Conservation (phyloP, 1,284 basidiomycete species). For the Rhodotorula sp. region DNA sequence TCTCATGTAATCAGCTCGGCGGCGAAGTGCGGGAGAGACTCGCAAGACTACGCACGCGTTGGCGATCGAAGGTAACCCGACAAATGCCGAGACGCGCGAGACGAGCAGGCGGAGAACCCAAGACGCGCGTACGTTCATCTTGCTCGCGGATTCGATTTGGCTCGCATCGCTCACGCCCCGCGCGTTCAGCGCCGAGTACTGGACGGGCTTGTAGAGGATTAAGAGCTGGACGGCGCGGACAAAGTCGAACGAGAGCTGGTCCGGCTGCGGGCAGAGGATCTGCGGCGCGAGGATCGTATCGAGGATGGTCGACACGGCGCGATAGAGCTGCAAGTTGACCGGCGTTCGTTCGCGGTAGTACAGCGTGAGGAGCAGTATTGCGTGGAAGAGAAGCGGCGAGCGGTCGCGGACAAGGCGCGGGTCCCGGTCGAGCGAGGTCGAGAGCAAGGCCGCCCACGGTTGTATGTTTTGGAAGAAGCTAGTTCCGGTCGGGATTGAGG, state of each 20-base stretch:
- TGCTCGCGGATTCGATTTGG: constrained; percentile 29
- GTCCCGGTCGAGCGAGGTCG: constrained; percentile 26
- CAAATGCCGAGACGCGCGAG: constrained; percentile 23
- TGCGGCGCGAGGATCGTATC: constrained; percentile 36
- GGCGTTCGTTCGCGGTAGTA: constrained; percentile 36
- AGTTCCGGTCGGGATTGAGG: not conserved
- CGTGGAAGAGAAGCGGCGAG: constrained; percentile 38
- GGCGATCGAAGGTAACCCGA: constrained; percentile 29
- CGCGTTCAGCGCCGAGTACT: constrained; percentile 27
- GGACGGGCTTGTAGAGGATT: constrained; percentile 38
- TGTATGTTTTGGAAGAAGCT: constrained; percentile 34
- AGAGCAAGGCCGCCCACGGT: constrained; percentile 30
- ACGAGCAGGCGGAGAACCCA: constrained; percentile 36
- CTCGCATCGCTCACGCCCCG: constrained; percentile 23
- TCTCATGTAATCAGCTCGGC: not conserved
- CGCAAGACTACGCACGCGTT: constrained; percentile 7
- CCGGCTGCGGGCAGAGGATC: constrained; percentile 39
- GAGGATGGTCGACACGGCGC: constrained; percentile 30
- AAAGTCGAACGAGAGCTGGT: constrained; percentile 36
- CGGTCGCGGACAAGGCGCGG: constrained; percentile 28
- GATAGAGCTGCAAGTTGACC: constrained; percentile 30
- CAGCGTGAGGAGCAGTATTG: constrained; percentile 35
- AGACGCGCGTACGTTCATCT: constrained; percentile 37
- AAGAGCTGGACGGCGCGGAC: constrained; percentile 35
- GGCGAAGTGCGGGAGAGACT: no score